Base-by-base conservation (phyloP, 2,329 filamentous ascomycete species). In the Pseudopyricularia cyperi region DNA sequence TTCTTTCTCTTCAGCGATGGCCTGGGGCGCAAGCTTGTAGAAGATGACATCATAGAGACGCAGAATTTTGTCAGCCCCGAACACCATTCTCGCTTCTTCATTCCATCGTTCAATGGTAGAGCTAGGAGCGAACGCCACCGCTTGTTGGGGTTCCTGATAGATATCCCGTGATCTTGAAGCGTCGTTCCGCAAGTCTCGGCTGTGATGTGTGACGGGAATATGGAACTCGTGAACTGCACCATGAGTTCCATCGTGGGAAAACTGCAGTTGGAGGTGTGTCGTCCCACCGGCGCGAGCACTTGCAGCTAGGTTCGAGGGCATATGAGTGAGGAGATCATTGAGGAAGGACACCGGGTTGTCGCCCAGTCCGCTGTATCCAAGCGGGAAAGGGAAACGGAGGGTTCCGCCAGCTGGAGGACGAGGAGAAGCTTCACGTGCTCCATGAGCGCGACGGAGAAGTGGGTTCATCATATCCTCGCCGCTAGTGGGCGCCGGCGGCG, bases 1-100 rank as follows among this genome's bases (percentile, higher is more conserved):
- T 58, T 73, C 68, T 35, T 79, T 75, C 62, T 76, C 78, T 61
- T 72, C 71, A 50, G 91, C 83, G 55, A 95, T 83, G 7, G 91
- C 90, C 22, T 87, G 83, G 39, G 93, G 93, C 3, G 91, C 83
- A 55, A 98, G 77, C 39, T 82, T 69, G 46, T 80, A 82, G 39
- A 89, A 72, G 26, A 98, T 2, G 80, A 76, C 57, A 79, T 83
- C 24, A 56, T 83, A 69, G 15, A 95, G 73, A 51, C 79, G 79
- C 55, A 78, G 73, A 2, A 82, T 77, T 62, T 86, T 86, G 48
- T 95, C 89, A 3, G 26, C 15, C 26, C 87, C 86, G 65, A 93
- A 97, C 1, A 97, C 75, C 65, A 98, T 82, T 56, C 85, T 83
- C 8, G 89, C 84, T 65, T 97, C 94, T 62, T 96, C 89, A 62